Evolutionary conservation across 2,329 filamentous ascomycete genomes (phyloP), one percentile per base, ranked within the genome.

Genomic region (Stagonosporopsis vannaccii): DNA sequence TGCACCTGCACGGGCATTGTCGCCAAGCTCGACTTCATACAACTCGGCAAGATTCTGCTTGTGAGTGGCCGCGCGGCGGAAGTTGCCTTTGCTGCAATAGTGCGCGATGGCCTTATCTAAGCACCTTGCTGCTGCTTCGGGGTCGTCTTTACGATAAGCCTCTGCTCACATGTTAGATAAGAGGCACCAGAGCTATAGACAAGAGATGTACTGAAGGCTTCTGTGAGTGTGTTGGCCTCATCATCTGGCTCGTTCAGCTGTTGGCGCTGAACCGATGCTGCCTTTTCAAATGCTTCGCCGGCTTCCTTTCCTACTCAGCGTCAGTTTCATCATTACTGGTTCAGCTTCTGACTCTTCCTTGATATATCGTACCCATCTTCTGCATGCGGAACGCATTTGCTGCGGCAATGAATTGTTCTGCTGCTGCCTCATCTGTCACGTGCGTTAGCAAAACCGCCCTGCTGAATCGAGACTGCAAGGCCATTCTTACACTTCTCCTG

Each of bases 161-260:
- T 98, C 72, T 75, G 44, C 32, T 23, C 17, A 12, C 0, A 7
- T 11, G 37, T 69, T 52, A 73, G 59, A 64, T n/a, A n/a, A n/a
- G n/a, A n/a, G n/a, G n/a, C n/a, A n/a, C n/a, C n/a, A n/a, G n/a
- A n/a, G n/a, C n/a, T n/a, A n/a, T n/a, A n/a, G n/a, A n/a, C n/a
- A n/a, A n/a, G n/a, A n/a, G n/a, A n/a, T 66, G 17, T 71, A 76
- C 73, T 97, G 85, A 93, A 98, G 48, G 95, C 95, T 76, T 98
- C 93, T 70, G 89, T 86, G 59, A 92, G 81, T 43, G 90, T 89
- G 78, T 96, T 96, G 62, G 94, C 93, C 43, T 92, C 92, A 74
- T 98, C 95, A 74, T 96, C 91, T 37, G 90, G 91, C 73, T 98
- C 93, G 73, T 92, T 96, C 46, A 98, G 85, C 68, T 93, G 88